A percentile compares a stretch with the other conserved stretches of the same genome.
phyloP scores from a whole-genome alignment of 345 rosid genomes.

The Acer yangbiense region DNA sequence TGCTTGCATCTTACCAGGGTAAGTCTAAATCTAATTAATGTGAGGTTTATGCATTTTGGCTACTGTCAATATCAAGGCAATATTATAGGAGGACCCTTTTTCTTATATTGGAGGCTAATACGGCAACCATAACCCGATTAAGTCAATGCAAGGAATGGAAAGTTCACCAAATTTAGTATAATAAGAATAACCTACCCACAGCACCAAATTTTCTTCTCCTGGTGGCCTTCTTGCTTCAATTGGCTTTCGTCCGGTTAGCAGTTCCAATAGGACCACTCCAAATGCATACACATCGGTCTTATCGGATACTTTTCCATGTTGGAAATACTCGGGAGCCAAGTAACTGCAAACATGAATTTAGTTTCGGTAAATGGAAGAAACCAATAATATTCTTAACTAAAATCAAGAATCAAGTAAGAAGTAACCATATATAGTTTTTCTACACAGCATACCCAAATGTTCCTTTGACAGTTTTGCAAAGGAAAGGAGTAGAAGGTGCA shows the following conservation, averaged over 20 bases:
- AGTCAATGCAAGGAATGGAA: slow-evolving; percentile 31
- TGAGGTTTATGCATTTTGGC: slow-evolving; percentile 6
- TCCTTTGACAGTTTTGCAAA: slow-evolving; percentile 97
- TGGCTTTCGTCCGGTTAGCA: slow-evolving; percentile 86
- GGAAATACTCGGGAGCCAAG: slow-evolving; percentile 96
- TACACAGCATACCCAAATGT: slow-evolving; percentile 79
- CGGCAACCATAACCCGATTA: slow-evolving; percentile 24
- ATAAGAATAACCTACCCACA: slow-evolving; percentile 69
- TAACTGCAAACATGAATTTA: slow-evolving; percentile 47
- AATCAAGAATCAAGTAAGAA: not conserved
- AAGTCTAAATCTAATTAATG: slow-evolving; percentile 14
- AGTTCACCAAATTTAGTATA: slow-evolving; percentile 18
- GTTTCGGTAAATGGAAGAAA: not conserved
- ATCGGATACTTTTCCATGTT: slow-evolving; percentile 92
- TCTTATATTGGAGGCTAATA: slow-evolving; percentile 5
- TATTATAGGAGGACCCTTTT: not conserved
- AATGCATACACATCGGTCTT: slow-evolving; percentile 96
- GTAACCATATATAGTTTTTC: not conserved
- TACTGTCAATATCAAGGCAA: not conserved
- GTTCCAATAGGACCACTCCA: slow-evolving; percentile 89
- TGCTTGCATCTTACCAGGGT: not conserved
- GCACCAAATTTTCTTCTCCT: slow-evolving; percentile 91
- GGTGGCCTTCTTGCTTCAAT: slow-evolving; percentile 75
- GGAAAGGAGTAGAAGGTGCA: slow-evolving; percentile 86
- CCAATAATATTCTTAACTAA: not conserved